Conservation (phyloP, 768 basidiomycete species). For the Tylopilus intermedius region DNA sequence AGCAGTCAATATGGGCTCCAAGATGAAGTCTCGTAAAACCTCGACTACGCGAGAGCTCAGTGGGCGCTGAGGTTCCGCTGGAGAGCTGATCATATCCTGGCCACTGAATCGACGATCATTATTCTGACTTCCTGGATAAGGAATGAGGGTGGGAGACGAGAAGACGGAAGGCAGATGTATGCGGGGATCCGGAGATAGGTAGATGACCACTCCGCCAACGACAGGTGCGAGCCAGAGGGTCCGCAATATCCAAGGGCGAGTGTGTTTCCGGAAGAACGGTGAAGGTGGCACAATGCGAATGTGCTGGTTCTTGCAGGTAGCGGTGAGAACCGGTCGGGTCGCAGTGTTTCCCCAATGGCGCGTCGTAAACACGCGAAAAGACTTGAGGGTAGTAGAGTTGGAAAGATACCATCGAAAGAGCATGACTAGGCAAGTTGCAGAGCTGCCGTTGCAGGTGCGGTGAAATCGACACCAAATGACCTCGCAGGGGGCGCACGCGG, state of each 20-base stretch:
- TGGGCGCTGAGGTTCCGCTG: slow-evolving; percentile 55
- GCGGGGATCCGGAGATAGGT: slow-evolving; percentile 39
- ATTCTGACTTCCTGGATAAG: slow-evolving; percentile 28
- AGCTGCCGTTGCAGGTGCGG: slow-evolving; percentile 40
- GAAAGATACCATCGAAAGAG: slow-evolving; percentile 18
- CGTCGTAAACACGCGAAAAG: slow-evolving; percentile 16
- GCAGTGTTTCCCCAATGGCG: background rate
- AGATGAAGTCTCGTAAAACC: slow-evolving; percentile 54
- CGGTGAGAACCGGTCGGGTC: slow-evolving; percentile 25
- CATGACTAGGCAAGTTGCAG: slow-evolving; percentile 33
- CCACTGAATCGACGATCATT: slow-evolving; percentile 15
- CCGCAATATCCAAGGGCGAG: slow-evolving; percentile 27
- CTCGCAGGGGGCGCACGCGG: slow-evolving; percentile 39
- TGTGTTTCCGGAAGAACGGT: slow-evolving; percentile 18
- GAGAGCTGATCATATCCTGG: slow-evolving; percentile 53
- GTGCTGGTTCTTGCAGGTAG: slow-evolving; percentile 2
- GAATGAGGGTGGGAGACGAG: slow-evolving; percentile 46
- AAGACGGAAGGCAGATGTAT: slow-evolving; percentile 46
- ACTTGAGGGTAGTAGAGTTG: slow-evolving; percentile 24
- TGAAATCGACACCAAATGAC: slow-evolving; percentile 43
- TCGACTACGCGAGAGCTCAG: slow-evolving; percentile 40
- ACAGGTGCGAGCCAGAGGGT: slow-evolving; percentile 53
- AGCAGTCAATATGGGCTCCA: slow-evolving; percentile 84
- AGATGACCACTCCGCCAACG: slow-evolving; percentile 51
- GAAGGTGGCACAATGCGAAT: slow-evolving; percentile 10